Base-by-base conservation (phyloP, 2,329 filamentous ascomycete species). In the Fusarium nurragi region DNA sequence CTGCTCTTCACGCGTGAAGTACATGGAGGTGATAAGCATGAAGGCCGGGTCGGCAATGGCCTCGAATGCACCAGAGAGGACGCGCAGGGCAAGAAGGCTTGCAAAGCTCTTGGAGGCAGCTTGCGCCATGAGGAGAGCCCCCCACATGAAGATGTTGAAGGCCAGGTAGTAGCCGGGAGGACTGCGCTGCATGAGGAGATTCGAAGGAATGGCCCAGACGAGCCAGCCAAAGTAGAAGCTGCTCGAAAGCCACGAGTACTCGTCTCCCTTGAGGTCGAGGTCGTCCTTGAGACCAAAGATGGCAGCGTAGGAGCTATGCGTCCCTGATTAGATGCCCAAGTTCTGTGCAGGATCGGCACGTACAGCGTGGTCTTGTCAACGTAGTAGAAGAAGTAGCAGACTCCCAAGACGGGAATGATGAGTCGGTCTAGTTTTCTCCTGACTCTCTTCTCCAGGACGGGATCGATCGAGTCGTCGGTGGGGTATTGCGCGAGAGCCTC, bases 21-120 rank as follows among this genome's bases (percentile, higher is more conserved):
- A 90, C 86, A 89, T 89, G 6, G 81, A 82, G 0, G 87, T 89
- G 32, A 90, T 86, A 3, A 90, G 74, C 79, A 90, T 87, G 59
- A 89, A 87, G 1, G 77, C 77, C 3, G 78, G 78, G 38, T 78
- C 76, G 4, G 77, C 77, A 30, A 78, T 77, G 4, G 87, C 85
- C 70, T 90, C 88, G 59, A 89, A 88, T 21, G 88, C 85, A 68
- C 88, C 88, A 2, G 89, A 84, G 3, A 90, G 72, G 1, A 86
- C 83, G 6, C 88, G 81, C 9, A 90, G 79, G 1, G 79, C 75
- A 3, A 87, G 76, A 18, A 90, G 76, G 1, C 81, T 79, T 0
- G 79, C 79, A 69, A 90, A 90, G 69, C 83, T 87, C 37, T 79
- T 77, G 41, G 82, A 84, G 0, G 81, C 83, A 7, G 87, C 81